These are phyloP conservation scores for Solanum sitiens DNA, from an alignment of 257 asterid genomes.

Conservation along the genomic window DNA sequence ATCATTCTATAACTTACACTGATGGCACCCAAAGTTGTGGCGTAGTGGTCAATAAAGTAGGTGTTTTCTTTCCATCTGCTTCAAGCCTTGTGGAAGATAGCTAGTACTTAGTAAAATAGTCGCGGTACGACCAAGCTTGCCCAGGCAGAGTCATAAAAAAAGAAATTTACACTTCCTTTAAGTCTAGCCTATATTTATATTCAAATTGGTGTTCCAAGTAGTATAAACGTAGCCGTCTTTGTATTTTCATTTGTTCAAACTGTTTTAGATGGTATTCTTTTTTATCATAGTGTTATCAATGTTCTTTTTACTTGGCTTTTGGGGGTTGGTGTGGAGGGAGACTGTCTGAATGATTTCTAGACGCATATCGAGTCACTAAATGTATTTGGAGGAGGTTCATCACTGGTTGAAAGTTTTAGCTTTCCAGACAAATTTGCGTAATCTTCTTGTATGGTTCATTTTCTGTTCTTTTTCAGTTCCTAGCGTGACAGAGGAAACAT, in stretches of 20 bases:
- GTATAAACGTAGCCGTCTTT: neutral
- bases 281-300: neutral
- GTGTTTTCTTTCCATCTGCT: neutral
- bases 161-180: neutral
- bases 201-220: neutral
- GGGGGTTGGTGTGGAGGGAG: neutral
- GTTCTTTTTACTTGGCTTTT: neutral
- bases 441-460: neutral
- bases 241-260: neutral
- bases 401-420: neutral
- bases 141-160: neutral
- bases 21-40: neutral
- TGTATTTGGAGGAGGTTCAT: neutral
- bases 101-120: neutral
- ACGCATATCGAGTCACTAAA: neutral
- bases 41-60: neutral
- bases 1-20: neutral
- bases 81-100: neutral
- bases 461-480: constrained; percentile 12
- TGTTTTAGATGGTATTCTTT: neutral
- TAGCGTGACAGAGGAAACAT: constrained; percentile 7
- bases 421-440: neutral
- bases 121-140: neutral
- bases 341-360: neutral
- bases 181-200: neutral